phyloP scores from a whole-genome alignment of 768 basidiomycete genomes.

The Kwoniella mangroviensis region DNA sequence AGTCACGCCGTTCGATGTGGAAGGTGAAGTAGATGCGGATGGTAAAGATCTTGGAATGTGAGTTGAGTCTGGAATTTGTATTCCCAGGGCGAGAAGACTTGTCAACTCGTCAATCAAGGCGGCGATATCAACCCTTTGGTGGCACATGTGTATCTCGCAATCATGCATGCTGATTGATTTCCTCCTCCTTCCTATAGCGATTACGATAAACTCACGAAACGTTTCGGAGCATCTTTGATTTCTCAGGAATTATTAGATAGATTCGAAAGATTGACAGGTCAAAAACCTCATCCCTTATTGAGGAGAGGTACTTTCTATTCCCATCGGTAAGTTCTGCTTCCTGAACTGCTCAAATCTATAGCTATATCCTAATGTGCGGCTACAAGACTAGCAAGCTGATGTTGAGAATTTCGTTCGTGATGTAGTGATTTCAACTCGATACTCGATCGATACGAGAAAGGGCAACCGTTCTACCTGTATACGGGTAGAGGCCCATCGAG shows the following conservation, averaged over 20 bases:
- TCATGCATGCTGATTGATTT: too few relatives aligned
- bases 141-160: neutral
- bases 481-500: constrained; percentile 96
- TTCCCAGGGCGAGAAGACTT: too few relatives aligned
- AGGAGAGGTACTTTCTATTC: constrained; percentile 96
- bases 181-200: constrained; percentile 66
- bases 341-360: neutral
- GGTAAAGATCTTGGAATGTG: constrained; percentile 71
- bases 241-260: constrained; percentile 77
- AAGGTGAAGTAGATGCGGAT: constrained; percentile 82
- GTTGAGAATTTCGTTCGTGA: too few relatives aligned
- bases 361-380: neutral
- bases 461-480: constrained; percentile 97
- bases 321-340: constrained; percentile 70
- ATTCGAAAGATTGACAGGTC: constrained; percentile 89
- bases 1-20: constrained; percentile 97
- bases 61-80: constrained; percentile 20
- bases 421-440: constrained; percentile 93
- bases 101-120: too few relatives aligned
- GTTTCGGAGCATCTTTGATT: constrained; percentile 88
- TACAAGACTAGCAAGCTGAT: neutral
- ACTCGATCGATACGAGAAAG: constrained; percentile 91
- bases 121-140: too few relatives aligned
- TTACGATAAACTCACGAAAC: constrained; percentile 90
- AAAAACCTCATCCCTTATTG: constrained; percentile 82